These are phyloP conservation scores for Megacollybia marginata DNA, from an alignment of 768 basidiomycete species.

Conservation along the genomic window DNA sequence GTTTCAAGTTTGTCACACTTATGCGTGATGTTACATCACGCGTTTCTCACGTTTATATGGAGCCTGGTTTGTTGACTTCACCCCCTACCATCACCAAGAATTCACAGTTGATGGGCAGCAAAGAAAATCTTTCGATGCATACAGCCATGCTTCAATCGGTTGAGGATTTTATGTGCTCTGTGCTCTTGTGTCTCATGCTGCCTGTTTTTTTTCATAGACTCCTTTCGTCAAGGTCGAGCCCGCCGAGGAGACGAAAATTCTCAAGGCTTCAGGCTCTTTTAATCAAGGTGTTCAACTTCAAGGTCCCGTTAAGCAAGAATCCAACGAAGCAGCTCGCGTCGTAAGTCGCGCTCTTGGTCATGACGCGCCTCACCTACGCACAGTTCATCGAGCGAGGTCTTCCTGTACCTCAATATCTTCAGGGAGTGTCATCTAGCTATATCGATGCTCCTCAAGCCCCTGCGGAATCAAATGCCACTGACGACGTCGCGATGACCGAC, in stretches of 20 bases:
- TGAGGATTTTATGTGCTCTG: too few relatives aligned
- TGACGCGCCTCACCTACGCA: background rate
- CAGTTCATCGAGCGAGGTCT: conserved; percentile 20
- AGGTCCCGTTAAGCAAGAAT: background rate
- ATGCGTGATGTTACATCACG: too few relatives aligned
- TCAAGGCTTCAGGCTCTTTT: background rate
- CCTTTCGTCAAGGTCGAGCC: conserved; percentile 22
- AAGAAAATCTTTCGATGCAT: too few relatives aligned
- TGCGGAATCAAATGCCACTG: background rate
- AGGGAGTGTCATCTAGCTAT: background rate
- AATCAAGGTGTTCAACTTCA: background rate
- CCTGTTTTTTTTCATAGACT: conserved; percentile 15
- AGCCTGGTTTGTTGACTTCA: too few relatives aligned
- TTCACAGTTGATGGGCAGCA: background rate
- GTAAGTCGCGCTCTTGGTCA: background rate
- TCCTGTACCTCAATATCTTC: conserved; percentile 15
- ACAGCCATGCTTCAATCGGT: too few relatives aligned
- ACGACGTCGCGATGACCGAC: background rate
- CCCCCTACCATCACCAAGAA: background rate
- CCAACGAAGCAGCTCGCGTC: background rate
- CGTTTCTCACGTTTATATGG: too few relatives aligned
- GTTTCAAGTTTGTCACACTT: too few relatives aligned
- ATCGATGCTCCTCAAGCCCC: background rate
- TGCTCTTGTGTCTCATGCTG: background rate
- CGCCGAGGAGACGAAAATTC: conserved; percentile 7